A percentile compares a stretch with the other conserved stretches of the same genome.
These are phyloP conservation scores for Kondoa subrosea DNA, from an alignment of 768 basidiomycete genomes.

Conservation along the genomic window DNA sequence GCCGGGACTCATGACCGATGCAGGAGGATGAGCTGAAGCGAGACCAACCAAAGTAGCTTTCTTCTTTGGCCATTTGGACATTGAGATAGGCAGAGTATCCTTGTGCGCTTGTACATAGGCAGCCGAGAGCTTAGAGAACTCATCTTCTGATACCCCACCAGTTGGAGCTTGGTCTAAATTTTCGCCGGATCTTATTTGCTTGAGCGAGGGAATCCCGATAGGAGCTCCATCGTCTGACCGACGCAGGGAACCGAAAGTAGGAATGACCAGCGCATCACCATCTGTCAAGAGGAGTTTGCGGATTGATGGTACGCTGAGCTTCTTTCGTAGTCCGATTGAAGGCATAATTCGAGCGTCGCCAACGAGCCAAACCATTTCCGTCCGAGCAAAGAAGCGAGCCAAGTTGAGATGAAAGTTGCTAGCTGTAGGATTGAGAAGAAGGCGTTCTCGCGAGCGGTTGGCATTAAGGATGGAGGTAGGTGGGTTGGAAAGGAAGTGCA, in stretches of 20 bases:
- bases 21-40: conserved; percentile 18
- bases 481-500: conserved; percentile 26
- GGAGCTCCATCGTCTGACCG: conserved; percentile 12
- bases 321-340: conserved; percentile 14
- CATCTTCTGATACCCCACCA: conserved; percentile 18
- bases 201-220: conserved; percentile 7
- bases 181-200: conserved; percentile 12
- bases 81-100: conserved; percentile 18
- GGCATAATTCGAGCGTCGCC: conserved; percentile 25
- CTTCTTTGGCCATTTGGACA: conserved; percentile 23
- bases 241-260: conserved; percentile 25
- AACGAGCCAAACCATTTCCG: conserved; percentile 26
- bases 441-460: conserved; percentile 24
- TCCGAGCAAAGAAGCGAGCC: conserved; percentile 28
- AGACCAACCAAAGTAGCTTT: conserved; percentile 22
- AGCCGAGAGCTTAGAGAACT: conserved; percentile 19
- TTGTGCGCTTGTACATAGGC: conserved; percentile 17
- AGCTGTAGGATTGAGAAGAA: conserved; percentile 24
- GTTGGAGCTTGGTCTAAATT: conserved; percentile 1
- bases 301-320: conserved; percentile 16
- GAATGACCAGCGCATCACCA: conserved; percentile 28
- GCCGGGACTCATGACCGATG: conserved; percentile 11
- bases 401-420: conserved; percentile 28
- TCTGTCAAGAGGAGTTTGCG: conserved; percentile 20
- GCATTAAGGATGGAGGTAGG: conserved; percentile 13